These are phyloP conservation scores for Mycena polygramma DNA, from an alignment of 768 basidiomycete genomes.

Conservation along the genomic window DNA sequence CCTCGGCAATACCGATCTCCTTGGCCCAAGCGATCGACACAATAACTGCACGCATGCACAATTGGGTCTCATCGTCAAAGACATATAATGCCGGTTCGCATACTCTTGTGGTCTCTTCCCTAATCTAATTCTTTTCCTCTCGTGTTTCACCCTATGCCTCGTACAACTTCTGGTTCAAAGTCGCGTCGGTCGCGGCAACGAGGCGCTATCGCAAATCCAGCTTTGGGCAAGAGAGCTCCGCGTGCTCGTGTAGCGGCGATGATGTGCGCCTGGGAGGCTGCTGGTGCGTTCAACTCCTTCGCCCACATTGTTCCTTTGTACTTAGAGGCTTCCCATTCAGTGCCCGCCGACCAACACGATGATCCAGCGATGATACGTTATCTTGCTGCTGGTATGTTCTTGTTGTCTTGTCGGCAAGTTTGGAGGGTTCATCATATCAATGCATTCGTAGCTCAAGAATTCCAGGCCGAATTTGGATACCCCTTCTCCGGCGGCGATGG, in stretches of 20 bases:
- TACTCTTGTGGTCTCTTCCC: no score
- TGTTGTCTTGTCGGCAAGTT: background rate
- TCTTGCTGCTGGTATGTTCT: background rate
- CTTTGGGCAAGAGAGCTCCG: background rate
- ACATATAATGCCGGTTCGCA: no score
- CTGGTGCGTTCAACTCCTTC: background rate
- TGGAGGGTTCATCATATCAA: background rate
- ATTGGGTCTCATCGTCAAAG: no score
- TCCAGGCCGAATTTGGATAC: background rate
- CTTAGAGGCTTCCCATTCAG: background rate
- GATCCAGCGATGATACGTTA: background rate
- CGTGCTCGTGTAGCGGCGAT: background rate
- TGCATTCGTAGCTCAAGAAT: background rate
- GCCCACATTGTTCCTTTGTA: background rate
- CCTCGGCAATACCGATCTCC: no score
- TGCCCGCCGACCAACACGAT: background rate
- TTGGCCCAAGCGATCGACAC: no score
- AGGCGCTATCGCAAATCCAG: background rate
- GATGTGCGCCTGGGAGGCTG: background rate
- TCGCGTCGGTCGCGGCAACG: no score
- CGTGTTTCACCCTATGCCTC: no score
- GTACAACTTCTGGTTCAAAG: no score
- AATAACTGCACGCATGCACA: no score
- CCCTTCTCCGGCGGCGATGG: background rate
- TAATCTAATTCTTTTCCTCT: no score